Conservation (phyloP, 805 yeast genomes). For the Candida boidinii region DNA sequence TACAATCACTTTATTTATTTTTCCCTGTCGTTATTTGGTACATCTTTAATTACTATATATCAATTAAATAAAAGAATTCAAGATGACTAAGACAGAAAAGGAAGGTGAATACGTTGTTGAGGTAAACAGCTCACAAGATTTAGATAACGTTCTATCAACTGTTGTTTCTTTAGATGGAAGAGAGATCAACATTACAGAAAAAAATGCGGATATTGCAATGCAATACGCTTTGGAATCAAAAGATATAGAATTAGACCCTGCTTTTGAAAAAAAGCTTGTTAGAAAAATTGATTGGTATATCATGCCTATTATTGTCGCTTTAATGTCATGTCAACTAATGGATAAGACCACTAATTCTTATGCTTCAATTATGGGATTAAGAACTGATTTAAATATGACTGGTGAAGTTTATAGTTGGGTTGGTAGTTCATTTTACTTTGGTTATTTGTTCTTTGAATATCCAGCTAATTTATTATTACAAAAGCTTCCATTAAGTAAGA, state of each 20-base stretch:
- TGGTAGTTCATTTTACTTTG: constrained; percentile 27
- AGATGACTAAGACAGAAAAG: too few species aligned
- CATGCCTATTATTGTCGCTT: constrained; percentile 40
- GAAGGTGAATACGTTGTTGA: too few species aligned
- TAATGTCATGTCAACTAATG: constrained; percentile 48
- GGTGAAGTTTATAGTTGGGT: constrained; percentile 28
- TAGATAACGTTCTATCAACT: too few species aligned
- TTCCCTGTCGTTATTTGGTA: too few species aligned
- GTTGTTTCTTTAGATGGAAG: too few species aligned
- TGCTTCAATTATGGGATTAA: constrained; percentile 52
- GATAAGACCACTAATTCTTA: constrained; percentile 47
- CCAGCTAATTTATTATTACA: constrained; percentile 32
- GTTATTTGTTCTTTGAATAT: constrained; percentile 49
- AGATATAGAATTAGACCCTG: not conserved
- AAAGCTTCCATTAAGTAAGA: constrained; percentile 41
- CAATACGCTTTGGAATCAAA: not conserved
- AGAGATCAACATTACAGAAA: too few species aligned
- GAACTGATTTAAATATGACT: constrained; percentile 38
- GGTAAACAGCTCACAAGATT: too few species aligned
- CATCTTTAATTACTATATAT: too few species aligned
- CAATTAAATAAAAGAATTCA: too few species aligned
- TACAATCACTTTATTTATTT: too few species aligned
- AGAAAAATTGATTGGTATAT: constrained; percentile 41
- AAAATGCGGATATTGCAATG: not conserved
- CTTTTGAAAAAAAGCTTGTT: not conserved